A percentile compares a stretch with the other conserved stretches of the same genome.
Conservation (phyloP, 164 flowering plant genomes). For the Litsea cubeba region DNA sequence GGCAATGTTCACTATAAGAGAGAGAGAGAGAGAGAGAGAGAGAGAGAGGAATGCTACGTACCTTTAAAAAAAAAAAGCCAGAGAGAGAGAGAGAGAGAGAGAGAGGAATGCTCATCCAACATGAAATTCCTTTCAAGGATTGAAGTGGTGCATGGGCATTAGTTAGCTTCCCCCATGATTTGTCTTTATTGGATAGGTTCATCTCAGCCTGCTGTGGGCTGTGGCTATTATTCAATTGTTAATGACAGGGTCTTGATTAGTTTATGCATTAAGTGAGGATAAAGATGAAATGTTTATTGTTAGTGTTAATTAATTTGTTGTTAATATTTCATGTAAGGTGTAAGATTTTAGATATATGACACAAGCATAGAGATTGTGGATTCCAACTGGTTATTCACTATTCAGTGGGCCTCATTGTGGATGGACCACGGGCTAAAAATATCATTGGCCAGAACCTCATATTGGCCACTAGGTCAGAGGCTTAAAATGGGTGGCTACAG, state of each 20-base stretch:
- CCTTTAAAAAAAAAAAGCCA: neutral
- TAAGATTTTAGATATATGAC: too few species aligned
- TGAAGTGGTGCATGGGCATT: neutral
- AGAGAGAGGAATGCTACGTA: neutral
- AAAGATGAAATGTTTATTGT: neutral
- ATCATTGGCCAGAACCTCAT: too few species aligned
- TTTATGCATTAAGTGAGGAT: neutral
- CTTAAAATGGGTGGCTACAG: neutral
- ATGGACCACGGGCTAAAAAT: neutral
- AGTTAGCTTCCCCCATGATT: neutral
- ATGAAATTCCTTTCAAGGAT: conserved; percentile 7
- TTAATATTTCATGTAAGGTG: neutral
- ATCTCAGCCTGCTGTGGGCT: neutral
- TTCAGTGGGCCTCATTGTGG: neutral
- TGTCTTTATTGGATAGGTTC: conserved; percentile 11
- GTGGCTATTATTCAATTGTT: neutral
- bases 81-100: conserved; percentile 4
- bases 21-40: neutral
- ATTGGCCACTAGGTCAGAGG: too few species aligned
- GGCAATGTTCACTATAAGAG: neutral
- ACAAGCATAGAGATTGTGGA: neutral
- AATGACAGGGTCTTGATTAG: neutral
- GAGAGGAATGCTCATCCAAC: conserved; percentile 3
- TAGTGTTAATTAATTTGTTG: neutral
- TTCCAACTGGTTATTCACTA: neutral